Evolutionary conservation across 305 asterid genomes (phyloP).

Genomic region (Striga hermonthica): DNA sequence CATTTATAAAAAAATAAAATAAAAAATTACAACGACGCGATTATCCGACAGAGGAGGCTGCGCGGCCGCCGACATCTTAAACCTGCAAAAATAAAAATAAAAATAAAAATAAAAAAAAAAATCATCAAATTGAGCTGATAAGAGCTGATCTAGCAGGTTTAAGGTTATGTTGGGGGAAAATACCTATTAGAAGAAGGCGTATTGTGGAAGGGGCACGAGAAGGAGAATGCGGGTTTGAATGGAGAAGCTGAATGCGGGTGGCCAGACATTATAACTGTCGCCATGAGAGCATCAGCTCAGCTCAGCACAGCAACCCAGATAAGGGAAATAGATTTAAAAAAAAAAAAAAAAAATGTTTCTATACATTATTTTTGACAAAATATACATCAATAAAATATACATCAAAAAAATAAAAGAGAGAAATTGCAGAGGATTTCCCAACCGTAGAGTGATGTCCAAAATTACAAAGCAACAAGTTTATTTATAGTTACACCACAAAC

Average conservation of each 20-base stretch:
- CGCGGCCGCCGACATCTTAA: slow-evolving; percentile 44
- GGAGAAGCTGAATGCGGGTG: slow-evolving; percentile 27
- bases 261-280: slow-evolving; percentile 26
- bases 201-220: slow-evolving; percentile 16
- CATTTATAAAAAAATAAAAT: slow-evolving; percentile 6
- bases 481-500: too few relatives aligned
- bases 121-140: background rate
- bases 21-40: slow-evolving; percentile 50
- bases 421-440: too few relatives aligned
- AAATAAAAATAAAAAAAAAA: too few relatives aligned
- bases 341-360: too few relatives aligned
- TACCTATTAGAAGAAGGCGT: slow-evolving; percentile 35
- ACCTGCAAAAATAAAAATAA: slow-evolving; percentile 32
- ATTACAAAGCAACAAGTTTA: too few relatives aligned
- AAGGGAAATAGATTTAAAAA: too few relatives aligned
- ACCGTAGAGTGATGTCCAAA: too few relatives aligned
- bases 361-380: too few relatives aligned
- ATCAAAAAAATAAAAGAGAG: too few relatives aligned
- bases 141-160: background rate
- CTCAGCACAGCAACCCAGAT: too few relatives aligned
- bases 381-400: too few relatives aligned
- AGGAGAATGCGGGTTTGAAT: slow-evolving; percentile 21
- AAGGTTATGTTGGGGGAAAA: slow-evolving; percentile 20
- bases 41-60: slow-evolving; percentile 60
- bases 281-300: slow-evolving; percentile 22